Base-by-base conservation (phyloP, 2,329 filamentous ascomycete species). In the Neofusicoccum ribis region DNA sequence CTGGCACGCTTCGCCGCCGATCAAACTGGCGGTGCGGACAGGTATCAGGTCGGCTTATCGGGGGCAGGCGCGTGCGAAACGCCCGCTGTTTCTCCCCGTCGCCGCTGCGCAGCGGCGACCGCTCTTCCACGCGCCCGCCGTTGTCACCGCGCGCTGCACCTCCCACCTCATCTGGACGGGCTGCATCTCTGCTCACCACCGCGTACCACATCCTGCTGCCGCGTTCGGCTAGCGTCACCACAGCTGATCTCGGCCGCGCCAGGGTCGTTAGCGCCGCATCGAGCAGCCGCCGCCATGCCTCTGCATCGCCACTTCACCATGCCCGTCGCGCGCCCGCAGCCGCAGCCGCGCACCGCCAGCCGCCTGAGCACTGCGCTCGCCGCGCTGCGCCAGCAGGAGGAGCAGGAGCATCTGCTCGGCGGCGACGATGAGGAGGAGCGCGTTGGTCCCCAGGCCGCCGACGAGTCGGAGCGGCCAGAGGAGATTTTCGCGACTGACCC, bases 401-500 rank as follows among this genome's bases (percentile, higher is more conserved):
- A 83, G 72, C 81, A 83, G 67, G 81, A 83, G 66, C 81, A 78
- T 17, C 68, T 83, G 58, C 72, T 83, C 6, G 77, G 76, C 0
- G 80, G 81, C 44, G 79, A 81, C 39, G 81, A 79, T n/a, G 56
- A 60, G 56, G 63, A 65, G 23, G 63, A 65, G 68, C 72, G 77
- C 67, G 80, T 79, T 15, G 80, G 81, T 63, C 76, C 79, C 17
- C 80, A 83, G 74, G 80, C 80, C 5, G 81, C 79, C 66, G 79
- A 75, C 37, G 39, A 77, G 71, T 50, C 69, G 69, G 56, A 72
- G 66, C 70, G 76, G 69, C 67, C 71, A n/a, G 73, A 80, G 58
- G 74, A 78, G 64, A 72, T 80, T 4, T 77, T 79, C 66, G 71
- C 72, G 37, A 75, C 84, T 15, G 86, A 89, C 71, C 81, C 85